These are phyloP conservation scores for Papiliotrema laurentii DNA, from an alignment of 1,284 basidiomycete species.

Conservation along the genomic window DNA sequence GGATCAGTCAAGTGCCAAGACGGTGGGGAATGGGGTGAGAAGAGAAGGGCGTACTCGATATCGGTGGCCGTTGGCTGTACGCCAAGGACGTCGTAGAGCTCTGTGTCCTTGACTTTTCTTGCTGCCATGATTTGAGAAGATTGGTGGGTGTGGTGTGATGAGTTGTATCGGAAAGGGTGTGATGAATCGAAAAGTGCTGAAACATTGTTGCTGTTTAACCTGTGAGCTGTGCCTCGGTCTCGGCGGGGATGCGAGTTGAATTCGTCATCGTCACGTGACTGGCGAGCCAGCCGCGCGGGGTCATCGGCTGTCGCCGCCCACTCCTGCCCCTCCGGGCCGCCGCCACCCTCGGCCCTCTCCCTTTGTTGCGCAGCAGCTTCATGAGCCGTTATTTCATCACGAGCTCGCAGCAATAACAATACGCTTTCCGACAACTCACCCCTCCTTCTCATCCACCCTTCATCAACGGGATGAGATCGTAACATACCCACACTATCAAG, in stretches of 20 bases:
- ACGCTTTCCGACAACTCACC: neutral
- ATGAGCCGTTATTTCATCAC: neutral
- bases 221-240: neutral
- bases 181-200: neutral
- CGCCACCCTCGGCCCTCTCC: too few relatives aligned
- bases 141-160: neutral
- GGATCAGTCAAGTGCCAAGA: neutral
- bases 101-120: slow-evolving; percentile 39
- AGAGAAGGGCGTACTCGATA: slow-evolving; percentile 33
- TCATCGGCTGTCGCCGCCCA: too few relatives aligned
- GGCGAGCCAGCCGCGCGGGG: too few relatives aligned
- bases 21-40: neutral
- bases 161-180: neutral
- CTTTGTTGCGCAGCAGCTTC: too few relatives aligned
- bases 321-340: too few relatives aligned
- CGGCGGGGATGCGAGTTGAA: neutral
- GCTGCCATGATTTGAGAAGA: neutral
- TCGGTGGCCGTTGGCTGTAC: slow-evolving; percentile 44
- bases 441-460: neutral
- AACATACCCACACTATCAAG: neutral
- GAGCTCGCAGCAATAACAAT: neutral
- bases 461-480: neutral
- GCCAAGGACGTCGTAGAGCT: slow-evolving; percentile 46
- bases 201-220: neutral
- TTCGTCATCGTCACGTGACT: slow-evolving; percentile 3